These are phyloP conservation scores for Kentomonas sorsogonicus DNA, from an alignment of 208 protist species.

Conservation along the genomic window DNA sequence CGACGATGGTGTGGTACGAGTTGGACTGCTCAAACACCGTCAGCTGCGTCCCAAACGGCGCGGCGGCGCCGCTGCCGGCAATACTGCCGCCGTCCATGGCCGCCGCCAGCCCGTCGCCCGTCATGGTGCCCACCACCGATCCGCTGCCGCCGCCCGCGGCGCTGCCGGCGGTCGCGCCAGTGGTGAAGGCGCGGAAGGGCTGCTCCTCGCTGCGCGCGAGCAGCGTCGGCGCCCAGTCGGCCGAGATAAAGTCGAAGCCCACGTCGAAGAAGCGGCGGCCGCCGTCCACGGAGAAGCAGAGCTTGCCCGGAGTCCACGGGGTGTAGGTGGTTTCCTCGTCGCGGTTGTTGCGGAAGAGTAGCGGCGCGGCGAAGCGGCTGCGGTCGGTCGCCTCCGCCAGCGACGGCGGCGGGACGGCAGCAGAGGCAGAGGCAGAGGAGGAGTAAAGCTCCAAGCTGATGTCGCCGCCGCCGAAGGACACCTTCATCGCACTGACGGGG, in stretches of 20 bases:
- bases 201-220: constrained; percentile 16
- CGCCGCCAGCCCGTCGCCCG: not conserved
- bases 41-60: constrained; percentile 7
- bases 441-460: constrained; percentile 12
- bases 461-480: constrained; percentile 17
- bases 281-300: constrained; percentile 71
- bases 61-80: too few relatives aligned
- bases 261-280: constrained; percentile 52
- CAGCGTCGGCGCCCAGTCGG: constrained; percentile 54
- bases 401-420: constrained; percentile 5
- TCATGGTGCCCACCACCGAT: too few relatives aligned
- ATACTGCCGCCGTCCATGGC: not conserved
- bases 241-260: constrained; percentile 54
- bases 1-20: constrained; percentile 30
- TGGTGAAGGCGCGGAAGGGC: too few relatives aligned
- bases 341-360: constrained; percentile 40
- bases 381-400: constrained; percentile 9
- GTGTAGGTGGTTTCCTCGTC: too few relatives aligned
- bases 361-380: constrained; percentile 26
- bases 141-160: not conserved
- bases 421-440: constrained; percentile 3
- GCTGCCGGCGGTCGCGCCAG: not conserved
- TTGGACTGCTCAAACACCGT: constrained; percentile 43
- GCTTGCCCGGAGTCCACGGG: constrained; percentile 33
- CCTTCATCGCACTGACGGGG: constrained; percentile 21